These are phyloP conservation scores for Echites panduratus DNA, from an alignment of 257 asterid species.

Conservation along the genomic window DNA sequence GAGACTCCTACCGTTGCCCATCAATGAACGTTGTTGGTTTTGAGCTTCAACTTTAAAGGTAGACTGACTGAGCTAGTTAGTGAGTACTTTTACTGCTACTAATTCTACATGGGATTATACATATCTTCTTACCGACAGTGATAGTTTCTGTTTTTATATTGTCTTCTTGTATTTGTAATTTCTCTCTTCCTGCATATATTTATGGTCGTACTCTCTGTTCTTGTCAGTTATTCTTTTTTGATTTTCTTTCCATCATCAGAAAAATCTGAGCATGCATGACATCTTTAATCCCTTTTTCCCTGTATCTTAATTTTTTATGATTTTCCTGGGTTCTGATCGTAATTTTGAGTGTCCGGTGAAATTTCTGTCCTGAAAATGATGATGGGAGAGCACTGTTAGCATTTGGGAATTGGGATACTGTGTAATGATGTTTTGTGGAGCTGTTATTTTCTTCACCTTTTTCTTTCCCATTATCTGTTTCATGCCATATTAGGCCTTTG, in stretches of 20 bases:
- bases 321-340: background rate
- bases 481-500: background rate
- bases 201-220: background rate
- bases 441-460: background rate
- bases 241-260: slow-evolving; percentile 5
- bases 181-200: background rate
- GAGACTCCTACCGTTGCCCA: no score
- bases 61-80: background rate
- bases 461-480: background rate
- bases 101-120: background rate
- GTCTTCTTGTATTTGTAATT: background rate
- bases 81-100: background rate
- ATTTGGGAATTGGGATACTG: background rate
- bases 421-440: background rate
- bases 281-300: background rate
- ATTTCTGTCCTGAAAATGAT: slow-evolving; percentile 2
- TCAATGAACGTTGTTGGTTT: background rate
- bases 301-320: slow-evolving; percentile 2
- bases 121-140: background rate
- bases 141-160: background rate
- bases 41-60: slow-evolving; percentile 3
- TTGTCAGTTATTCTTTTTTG: background rate
- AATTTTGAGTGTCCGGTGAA: slow-evolving; percentile 12
- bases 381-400: background rate
- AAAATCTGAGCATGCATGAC: slow-evolving; percentile 6